Percentiles rank a stretch among this genome's conserved stretches.
Evolutionary conservation across 1,139 yeast genomes (phyloP).

Genomic region (Yamadazyma dendronema): DNA sequence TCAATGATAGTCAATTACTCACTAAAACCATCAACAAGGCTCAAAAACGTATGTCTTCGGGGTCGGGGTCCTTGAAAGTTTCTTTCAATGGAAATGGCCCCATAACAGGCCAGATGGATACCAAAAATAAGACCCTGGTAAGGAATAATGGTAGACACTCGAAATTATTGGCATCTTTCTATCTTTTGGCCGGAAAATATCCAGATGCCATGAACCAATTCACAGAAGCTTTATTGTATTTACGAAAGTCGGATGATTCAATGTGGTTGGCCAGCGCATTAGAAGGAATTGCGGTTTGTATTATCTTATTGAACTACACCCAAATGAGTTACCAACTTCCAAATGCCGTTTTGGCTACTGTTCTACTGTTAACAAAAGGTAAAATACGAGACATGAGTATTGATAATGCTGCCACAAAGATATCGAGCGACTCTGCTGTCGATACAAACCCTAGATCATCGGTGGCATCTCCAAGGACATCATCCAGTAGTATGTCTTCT

Average conservation of each 20-base stretch:
- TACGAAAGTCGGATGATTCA: constrained; percentile 67
- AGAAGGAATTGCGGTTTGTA: constrained; percentile 73
- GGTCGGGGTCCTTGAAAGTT: constrained; percentile 38
- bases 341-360: constrained; percentile 22
- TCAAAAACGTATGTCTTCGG: constrained; percentile 38
- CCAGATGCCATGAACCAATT: constrained; percentile 69
- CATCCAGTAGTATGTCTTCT: constrained; percentile 5
- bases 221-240: constrained; percentile 62
- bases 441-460: constrained; percentile 17
- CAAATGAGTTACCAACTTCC: constrained; percentile 65
- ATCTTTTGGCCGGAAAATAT: constrained; percentile 75
- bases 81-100: constrained; percentile 20
- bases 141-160: constrained; percentile 63
- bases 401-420: constrained; percentile 18
- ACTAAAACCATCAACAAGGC: constrained; percentile 57
- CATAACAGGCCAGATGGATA: constrained; percentile 6
- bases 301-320: constrained; percentile 58
- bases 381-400: constrained; percentile 19
- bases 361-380: constrained; percentile 27
- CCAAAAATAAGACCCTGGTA: constrained; percentile 25
- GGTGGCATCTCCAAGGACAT: constrained; percentile 6
- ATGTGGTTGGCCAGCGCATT: constrained; percentile 87
- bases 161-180: constrained; percentile 75
- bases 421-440: constrained; percentile 18
- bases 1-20: constrained; percentile 48